Base-by-base conservation (phyloP, 75 land plant species). In the Selaginella moellendorffii region DNA sequence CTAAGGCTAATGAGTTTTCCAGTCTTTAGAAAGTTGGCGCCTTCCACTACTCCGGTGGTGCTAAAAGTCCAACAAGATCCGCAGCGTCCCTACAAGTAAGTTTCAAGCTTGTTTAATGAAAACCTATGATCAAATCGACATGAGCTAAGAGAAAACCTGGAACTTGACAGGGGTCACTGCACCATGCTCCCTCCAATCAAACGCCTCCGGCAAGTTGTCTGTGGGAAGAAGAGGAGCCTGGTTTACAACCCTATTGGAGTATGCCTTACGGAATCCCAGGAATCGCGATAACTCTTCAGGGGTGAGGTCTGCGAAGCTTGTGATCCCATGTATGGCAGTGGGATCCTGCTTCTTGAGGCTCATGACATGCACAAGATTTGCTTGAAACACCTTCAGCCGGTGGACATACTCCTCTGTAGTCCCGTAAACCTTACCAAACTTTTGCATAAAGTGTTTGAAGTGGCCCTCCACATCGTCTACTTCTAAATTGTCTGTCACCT, bases 41-140 rank as follows among this genome's bases (percentile, higher is more conserved):
- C 96, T 62, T 90, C 96, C 27, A 87, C 54, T 0, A 85, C 92
- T 20, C 96, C 92, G 1, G n/a, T n/a, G n/a, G n/a, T n/a, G n/a
- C n/a, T n/a, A n/a, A n/a, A n/a, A n/a, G n/a, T n/a, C n/a, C n/a
- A 89, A 75, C 96, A 89, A 2, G 91, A 89, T 17, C 96, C 96
- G 56, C 91, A 89, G 0, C 75, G 54, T 0, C 91, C 96, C 96
- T 88, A n/a, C n/a, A n/a, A n/a, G n/a, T n/a, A n/a, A n/a, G n/a
- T n/a, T n/a, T n/a, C n/a, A n/a, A n/a, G n/a, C n/a, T n/a, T n/a
- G n/a, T n/a, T n/a, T n/a, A n/a, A n/a, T n/a, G n/a, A n/a, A n/a
- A n/a, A n/a, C n/a, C n/a, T n/a, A n/a, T n/a, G n/a, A n/a, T n/a
- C n/a, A n/a, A n/a, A n/a, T n/a, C n/a, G n/a, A n/a, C n/a, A n/a